A percentile compares a stretch with the other conserved stretches of the same genome.
Evolutionary conservation across 352 stramenopile species (phyloP).

Genomic region (Phytophthora citrophthora): DNA sequence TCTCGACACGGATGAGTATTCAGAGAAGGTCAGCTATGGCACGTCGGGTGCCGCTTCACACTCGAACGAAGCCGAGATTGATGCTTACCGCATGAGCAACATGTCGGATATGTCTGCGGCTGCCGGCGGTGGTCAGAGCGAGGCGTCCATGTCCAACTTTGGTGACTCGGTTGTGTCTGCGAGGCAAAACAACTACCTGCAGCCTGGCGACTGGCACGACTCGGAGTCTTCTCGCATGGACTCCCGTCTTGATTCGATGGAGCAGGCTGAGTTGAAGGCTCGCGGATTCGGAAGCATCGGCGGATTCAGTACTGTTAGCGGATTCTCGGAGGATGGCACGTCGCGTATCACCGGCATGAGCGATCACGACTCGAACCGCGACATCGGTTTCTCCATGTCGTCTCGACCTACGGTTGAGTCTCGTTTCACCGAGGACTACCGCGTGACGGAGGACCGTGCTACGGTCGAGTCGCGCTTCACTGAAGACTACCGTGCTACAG

Average conservation of each 20-base stretch:
- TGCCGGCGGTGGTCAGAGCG: slow-evolving; percentile 41
- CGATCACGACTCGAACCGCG: slow-evolving; percentile 41
- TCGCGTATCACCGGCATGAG: slow-evolving; percentile 30
- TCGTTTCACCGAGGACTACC: slow-evolving; percentile 31
- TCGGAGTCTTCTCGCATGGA: slow-evolving; percentile 52
- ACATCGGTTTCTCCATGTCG: slow-evolving; percentile 49
- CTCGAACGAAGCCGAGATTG: slow-evolving; percentile 28
- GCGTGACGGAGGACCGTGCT: slow-evolving; percentile 13
- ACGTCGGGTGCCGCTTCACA: slow-evolving; percentile 6
- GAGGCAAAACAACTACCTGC: slow-evolving; percentile 51
- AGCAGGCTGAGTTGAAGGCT: slow-evolving; percentile 41
- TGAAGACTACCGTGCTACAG: slow-evolving; percentile 35
- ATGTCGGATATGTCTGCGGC: slow-evolving; percentile 59
- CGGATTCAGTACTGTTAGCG: slow-evolving; percentile 54
- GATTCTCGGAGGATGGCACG: slow-evolving; percentile 34
- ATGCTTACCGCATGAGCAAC: slow-evolving; percentile 37
- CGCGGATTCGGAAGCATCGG: slow-evolving; percentile 36
- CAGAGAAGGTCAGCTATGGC: slow-evolving; percentile 41
- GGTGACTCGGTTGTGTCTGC: slow-evolving; percentile 52
- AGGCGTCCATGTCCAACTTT: slow-evolving; percentile 61
- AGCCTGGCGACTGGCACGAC: slow-evolving; percentile 54
- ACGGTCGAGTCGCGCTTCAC: slow-evolving; percentile 28
- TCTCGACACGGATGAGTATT: slow-evolving; percentile 34
- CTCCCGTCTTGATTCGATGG: slow-evolving; percentile 39
- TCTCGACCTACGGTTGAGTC: slow-evolving; percentile 39